Conservation (phyloP, 2,329 filamentous ascomycete species). For the Microthyrium microscopicum region DNA sequence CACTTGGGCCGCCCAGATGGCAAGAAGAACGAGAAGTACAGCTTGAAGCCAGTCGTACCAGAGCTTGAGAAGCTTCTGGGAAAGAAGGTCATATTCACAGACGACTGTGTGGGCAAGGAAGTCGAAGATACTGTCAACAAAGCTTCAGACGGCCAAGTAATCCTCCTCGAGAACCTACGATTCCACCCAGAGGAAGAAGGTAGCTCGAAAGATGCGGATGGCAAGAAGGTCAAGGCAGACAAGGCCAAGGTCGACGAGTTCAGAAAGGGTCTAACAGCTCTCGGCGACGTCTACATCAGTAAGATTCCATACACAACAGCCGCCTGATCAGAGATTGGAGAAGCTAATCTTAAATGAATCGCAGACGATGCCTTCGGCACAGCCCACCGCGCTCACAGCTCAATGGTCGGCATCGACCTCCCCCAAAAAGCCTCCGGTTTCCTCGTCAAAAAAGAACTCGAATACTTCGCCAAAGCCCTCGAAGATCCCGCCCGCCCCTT, state of each 20-base stretch:
- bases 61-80: constrained; percentile 83
- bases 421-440: constrained; percentile 95
- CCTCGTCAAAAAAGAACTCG: constrained; percentile 99
- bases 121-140: constrained; percentile 80
- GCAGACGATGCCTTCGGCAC: constrained; percentile 95
- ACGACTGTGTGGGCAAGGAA: constrained; percentile 79
- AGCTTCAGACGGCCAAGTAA: constrained; percentile 63
- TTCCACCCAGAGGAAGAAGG: constrained; percentile 99
- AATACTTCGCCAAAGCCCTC: constrained; percentile 96
- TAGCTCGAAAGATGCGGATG: constrained; percentile 79
- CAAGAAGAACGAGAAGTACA: constrained; percentile 81
- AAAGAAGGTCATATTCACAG: constrained; percentile 71
- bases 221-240: constrained; percentile 97
- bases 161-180: constrained; percentile 92
- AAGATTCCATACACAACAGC: constrained; percentile 26
- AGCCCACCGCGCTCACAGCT: constrained; percentile 94
- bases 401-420: constrained; percentile 93
- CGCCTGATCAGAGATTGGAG: constrained; percentile 34
- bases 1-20: constrained; percentile 94
- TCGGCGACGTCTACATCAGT: constrained; percentile 96
- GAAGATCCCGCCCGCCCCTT: constrained; percentile 89
- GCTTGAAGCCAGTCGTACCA: constrained; percentile 74
- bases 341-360: constrained; percentile 1
- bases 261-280: constrained; percentile 82
- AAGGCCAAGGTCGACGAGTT: constrained; percentile 85